phyloP scores from a whole-genome alignment of 306 rosid species.

The Castanea crenata region DNA sequence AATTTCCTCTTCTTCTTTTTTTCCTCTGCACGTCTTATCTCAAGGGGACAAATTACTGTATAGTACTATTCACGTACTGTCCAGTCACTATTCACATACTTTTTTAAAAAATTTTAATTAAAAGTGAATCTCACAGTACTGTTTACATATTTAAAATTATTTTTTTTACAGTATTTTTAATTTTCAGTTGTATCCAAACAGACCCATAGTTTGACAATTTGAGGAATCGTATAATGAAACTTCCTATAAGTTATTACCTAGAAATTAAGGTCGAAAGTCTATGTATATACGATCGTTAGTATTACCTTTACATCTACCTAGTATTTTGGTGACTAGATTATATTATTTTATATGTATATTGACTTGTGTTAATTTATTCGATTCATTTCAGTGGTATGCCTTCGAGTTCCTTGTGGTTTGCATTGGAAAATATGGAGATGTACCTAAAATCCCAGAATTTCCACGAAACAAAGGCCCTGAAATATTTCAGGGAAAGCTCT shows the following conservation, averaged over 20 bases:
- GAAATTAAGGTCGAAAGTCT: not conserved
- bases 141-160: too few relatives aligned
- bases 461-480: conserved; percentile 48
- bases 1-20: too few relatives aligned
- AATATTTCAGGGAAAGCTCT: conserved; percentile 54
- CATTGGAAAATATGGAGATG: conserved; percentile 68
- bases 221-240: not conserved
- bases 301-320: not conserved
- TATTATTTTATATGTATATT: too few relatives aligned
- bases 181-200: too few relatives aligned
- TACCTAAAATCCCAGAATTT: conserved; percentile 49
- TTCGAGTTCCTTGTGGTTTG: conserved; percentile 73
- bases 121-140: too few relatives aligned
- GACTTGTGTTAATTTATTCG: not conserved
- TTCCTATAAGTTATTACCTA: not conserved
- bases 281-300: not conserved
- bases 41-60: too few relatives aligned
- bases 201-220: not conserved
- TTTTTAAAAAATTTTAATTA: too few relatives aligned
- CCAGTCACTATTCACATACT: too few relatives aligned
- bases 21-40: too few relatives aligned
- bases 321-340: not conserved
- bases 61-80: too few relatives aligned
- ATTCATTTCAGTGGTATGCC: conserved; percentile 52
- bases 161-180: too few relatives aligned